Percentiles rank a stretch among this genome's conserved stretches.
phyloP scores from a whole-genome alignment of 257 asterid species.

The Solanum dulcamara region DNA sequence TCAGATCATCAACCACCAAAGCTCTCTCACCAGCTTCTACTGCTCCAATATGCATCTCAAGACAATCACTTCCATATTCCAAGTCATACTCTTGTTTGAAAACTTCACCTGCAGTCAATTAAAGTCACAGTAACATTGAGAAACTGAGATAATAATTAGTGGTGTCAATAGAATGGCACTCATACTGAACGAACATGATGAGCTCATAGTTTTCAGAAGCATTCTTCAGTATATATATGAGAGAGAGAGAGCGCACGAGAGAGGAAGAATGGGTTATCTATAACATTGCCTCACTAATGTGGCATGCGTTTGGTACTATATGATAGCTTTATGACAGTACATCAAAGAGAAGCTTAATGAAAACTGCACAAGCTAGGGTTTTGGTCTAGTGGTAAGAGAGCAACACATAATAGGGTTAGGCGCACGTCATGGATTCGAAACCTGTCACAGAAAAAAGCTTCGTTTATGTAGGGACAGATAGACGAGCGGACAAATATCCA shows the following conservation, averaged over 20 bases:
- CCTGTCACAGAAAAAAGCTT: background rate
- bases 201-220: background rate
- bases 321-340: background rate
- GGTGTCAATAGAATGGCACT: background rate
- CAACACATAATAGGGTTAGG: background rate
- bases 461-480: background rate
- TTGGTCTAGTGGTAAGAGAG: background rate
- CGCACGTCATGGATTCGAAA: background rate
- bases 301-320: background rate
- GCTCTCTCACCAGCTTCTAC: conserved; percentile 62
- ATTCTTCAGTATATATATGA: background rate
- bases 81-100: conserved; percentile 63
- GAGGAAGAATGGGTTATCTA: background rate
- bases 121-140: background rate
- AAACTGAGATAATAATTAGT: background rate
- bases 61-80: conserved; percentile 89
- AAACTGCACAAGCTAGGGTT: background rate
- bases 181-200: background rate
- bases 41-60: conserved; percentile 80
- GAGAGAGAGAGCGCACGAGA: background rate
- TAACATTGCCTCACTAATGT: background rate
- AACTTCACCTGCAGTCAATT: conserved; percentile 45
- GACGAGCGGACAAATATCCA: background rate
- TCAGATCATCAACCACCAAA: conserved; percentile 71
- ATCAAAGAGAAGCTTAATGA: background rate